phyloP scores from a whole-genome alignment of 2,329 filamentous ascomycete genomes.

The Calonectria honghensis region DNA sequence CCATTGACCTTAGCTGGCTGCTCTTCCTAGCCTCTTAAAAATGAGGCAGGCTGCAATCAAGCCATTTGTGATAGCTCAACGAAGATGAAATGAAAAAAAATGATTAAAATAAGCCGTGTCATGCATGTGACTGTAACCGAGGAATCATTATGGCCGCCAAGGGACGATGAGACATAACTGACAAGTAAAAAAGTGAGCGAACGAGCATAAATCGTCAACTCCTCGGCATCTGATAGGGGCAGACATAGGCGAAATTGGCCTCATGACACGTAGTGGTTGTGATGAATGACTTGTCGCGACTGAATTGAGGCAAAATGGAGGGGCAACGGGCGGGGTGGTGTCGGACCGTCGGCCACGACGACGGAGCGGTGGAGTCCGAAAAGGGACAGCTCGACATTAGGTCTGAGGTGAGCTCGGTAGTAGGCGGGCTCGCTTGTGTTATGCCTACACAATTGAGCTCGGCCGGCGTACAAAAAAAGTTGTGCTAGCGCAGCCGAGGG shows the following conservation, averaged over 20 bases:
- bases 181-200: neutral
- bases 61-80: constrained; percentile 47
- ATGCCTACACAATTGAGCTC: neutral
- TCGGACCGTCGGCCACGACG: constrained; percentile 31
- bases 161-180: neutral
- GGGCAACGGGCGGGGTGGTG: constrained; percentile 10
- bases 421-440: neutral
- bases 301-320: neutral
- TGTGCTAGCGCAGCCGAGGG: neutral
- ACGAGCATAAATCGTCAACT: neutral
- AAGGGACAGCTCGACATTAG: constrained; percentile 1
- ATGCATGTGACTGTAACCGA: neutral
- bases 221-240: neutral
- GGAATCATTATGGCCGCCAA: neutral
- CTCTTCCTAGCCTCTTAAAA: neutral
- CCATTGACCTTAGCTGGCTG: constrained; percentile 28
- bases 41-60: constrained; percentile 39
- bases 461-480: neutral
- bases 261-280: constrained; percentile 15
- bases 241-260: neutral
- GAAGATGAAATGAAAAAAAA: constrained; percentile 52
- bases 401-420: constrained; percentile 21
- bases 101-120: constrained; percentile 37
- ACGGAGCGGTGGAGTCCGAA: neutral
- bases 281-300: constrained; percentile 23